Conservation (phyloP, 257 asterid species). For the Jacaranda mimosifolia region DNA sequence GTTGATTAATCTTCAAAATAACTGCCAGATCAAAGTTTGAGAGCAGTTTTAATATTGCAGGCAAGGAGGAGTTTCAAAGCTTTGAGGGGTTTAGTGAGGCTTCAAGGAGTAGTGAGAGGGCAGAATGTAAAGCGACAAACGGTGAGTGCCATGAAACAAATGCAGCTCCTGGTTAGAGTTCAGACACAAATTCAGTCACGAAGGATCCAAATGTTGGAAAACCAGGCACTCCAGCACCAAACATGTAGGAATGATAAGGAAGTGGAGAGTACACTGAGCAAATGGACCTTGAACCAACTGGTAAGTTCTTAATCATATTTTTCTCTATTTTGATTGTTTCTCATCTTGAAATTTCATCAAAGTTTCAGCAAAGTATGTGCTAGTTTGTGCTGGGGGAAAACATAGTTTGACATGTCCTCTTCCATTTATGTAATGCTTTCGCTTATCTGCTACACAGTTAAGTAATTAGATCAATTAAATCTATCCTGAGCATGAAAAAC, state of each 20-base stretch:
- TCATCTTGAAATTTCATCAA: neutral
- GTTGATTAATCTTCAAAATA: neutral
- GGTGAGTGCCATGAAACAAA: slow-evolving; percentile 86
- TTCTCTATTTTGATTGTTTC: neutral
- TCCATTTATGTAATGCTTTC: neutral
- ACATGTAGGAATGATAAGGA: slow-evolving; percentile 67
- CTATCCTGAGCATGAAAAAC: neutral
- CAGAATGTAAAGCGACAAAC: slow-evolving; percentile 89
- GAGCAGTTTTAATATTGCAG: slow-evolving; percentile 42
- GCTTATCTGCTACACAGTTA: neutral
- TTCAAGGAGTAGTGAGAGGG: slow-evolving; percentile 89
- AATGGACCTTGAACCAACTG: slow-evolving; percentile 68
- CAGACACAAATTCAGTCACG: slow-evolving; percentile 93
- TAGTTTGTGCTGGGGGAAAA: neutral
- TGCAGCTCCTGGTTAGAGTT: slow-evolving; percentile 94
- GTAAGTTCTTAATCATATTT: slow-evolving; percentile 46
- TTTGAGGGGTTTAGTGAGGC: slow-evolving; percentile 92
- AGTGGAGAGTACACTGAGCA: slow-evolving; percentile 75
- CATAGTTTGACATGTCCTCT: neutral
- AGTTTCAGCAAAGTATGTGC: neutral
- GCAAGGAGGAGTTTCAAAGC: slow-evolving; percentile 91
- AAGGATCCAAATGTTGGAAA: slow-evolving; percentile 89
- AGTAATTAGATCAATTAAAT: neutral
- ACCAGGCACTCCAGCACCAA: slow-evolving; percentile 61
- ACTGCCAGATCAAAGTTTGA: neutral